Base-by-base conservation (phyloP, 805 yeast species). In the Martiniozyma abietophila region DNA sequence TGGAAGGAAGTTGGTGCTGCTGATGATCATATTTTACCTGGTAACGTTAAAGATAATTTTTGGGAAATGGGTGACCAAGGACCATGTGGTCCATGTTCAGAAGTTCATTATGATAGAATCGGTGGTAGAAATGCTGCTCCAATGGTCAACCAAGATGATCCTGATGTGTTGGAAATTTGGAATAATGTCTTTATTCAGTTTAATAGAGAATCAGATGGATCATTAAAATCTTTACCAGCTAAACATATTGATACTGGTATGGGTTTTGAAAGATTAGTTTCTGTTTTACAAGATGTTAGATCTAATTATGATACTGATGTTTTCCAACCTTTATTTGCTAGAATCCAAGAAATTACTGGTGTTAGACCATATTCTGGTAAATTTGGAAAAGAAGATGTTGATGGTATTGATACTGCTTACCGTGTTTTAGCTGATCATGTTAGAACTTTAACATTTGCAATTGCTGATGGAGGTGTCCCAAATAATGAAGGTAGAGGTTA, bases 11-110 rank as follows among this genome's bases (percentile, higher is more conserved):
- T 80, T 27, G 99, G 99, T 49, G 94, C 89, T 36, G 70, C 78
- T 22, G 95, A 84, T 47, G 88, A 79, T 56, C 97, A 86, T 56
- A 89, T 92, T 48, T 66, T 92, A 46, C 95, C 96, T 15, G 99
- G 99, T 38, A 65, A 77, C 47, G 82, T 78, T 35, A 67, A 76
- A 54, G 99, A 92, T 59, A 92, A 92, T 64, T 92, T 92, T 62
- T 92, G 99, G 99, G 99, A 92, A 67, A 92, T 92, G 99, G 99
- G 99, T 51, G 99, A 94, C 55, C 97, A 89, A 67, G 99, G 99
- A 47, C 99, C 99, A 31, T 92, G 99, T 68, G 99, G 99, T 43
- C 99, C 99, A 34, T 94, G 98, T 65, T 81, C 95, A 17, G 99
- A 92, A 62, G 73, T 92, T 48, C 99, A 92, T 61, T 92, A 85